Evolutionary conservation across 176 grass and related monocot species (phyloP).

Genomic region (Chrysopogon serrulatus): DNA sequence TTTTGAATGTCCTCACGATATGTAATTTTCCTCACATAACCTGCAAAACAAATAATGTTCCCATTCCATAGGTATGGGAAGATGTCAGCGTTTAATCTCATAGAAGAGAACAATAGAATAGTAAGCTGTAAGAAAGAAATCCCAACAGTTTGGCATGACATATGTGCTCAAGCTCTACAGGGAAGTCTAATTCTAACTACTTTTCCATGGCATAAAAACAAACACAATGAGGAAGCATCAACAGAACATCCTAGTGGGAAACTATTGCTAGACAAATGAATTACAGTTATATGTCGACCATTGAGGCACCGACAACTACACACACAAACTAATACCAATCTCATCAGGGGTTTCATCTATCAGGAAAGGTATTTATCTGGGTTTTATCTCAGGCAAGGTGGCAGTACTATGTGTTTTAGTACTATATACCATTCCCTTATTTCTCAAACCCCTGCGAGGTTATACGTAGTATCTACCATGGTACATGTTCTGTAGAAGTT

Average conservation of each 20-base stretch:
- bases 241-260: background rate
- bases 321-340: background rate
- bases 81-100: slow-evolving; percentile 4
- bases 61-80: background rate
- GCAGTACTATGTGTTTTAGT: background rate
- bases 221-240: background rate
- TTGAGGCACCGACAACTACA: background rate
- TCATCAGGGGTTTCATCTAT: background rate
- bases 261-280: background rate
- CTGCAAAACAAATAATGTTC: slow-evolving; percentile 46
- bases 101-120: background rate
- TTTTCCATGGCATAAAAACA: slow-evolving; percentile 8
- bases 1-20: slow-evolving; percentile 61
- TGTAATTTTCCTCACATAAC: slow-evolving; percentile 96
- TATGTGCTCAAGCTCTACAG: background rate
- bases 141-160: background rate
- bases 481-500: background rate
- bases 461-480: background rate
- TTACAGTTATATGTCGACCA: background rate
- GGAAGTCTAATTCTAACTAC: background rate
- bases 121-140: background rate
- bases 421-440: background rate
- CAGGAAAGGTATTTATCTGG: background rate
- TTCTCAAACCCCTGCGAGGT: background rate
- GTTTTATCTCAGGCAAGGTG: background rate